Base-by-base conservation (phyloP, 2,329 filamentous ascomycete genomes). In the Rutstroemia sydowiana region DNA sequence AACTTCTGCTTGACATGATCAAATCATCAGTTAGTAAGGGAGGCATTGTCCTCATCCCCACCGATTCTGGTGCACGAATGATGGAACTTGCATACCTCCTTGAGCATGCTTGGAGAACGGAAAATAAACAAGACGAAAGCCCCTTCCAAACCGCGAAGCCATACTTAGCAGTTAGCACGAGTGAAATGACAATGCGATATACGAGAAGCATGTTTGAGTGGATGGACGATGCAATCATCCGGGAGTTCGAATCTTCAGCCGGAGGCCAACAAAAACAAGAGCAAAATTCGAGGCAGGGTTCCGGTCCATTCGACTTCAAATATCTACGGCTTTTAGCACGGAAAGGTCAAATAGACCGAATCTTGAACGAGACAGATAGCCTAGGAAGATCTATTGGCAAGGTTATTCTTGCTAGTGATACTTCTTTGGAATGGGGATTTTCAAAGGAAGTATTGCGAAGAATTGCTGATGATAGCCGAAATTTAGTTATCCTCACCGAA, bases 211-310 rank as follows among this genome's bases (percentile, higher is more conserved):
- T 98, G 88, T 75, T 98, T 30, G 93, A 98, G 66, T 98, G 93
- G 93, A 97, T 98, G 91, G 91, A 97, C 65, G 91, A 96, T 64
- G 85, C 84, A 53, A 95, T 98, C 54, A 86, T 95, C 39, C 84
- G 90, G 50, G 92, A 97, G 62, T 95, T 95, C 56, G 91, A 95
- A 66, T 82, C 85, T 13, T 75, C 83, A 44, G 63, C 8, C n/a
- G 60, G 61, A 10, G 57, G 61, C n/a, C 69, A 71, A 45, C 55
- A 64, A 7, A 71, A 68, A 53, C 72, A 75, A 56, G 69, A 71
- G 0, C 68, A 73, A 11, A 72, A 70, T 23, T 70, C 73, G 13
- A 81, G 75, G 60, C 81, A 75, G 60, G 65, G 70, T 30, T 76
- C 75, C 2, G 87, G 87, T 0, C 91, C 93, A 0, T 95, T 98